phyloP scores from a whole-genome alignment of 192 early-diverging fungal genomes.

The Piromyces sp. region DNA sequence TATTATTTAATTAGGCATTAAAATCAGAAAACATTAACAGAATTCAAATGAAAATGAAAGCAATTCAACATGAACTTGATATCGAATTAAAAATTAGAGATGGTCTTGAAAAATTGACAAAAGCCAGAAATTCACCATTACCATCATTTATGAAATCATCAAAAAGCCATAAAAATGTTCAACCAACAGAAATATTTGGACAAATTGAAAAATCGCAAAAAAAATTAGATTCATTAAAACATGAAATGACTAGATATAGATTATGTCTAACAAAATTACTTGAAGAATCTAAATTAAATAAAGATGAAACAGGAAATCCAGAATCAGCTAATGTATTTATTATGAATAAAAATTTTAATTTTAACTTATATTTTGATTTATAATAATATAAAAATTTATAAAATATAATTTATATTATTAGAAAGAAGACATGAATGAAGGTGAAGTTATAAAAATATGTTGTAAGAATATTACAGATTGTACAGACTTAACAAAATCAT shows the following conservation, averaged over 20 bases:
- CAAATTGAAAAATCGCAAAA: conserved; percentile 1
- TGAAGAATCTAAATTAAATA: not conserved
- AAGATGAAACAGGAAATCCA: not conserved
- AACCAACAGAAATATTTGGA: not conserved
- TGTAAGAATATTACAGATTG: not conserved
- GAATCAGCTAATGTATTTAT: too few relatives aligned
- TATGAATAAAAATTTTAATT: too few relatives aligned
- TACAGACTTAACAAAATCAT: not conserved
- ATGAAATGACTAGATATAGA: conserved; percentile 4
- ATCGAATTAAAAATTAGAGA: conserved; percentile 38
- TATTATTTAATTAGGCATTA: not conserved
- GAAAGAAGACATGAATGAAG: not conserved
- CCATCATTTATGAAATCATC: not conserved
- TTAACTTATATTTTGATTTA: too few relatives aligned
- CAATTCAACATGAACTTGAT: conserved; percentile 28
- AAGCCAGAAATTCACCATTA: conserved; percentile 10
- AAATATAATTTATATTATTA: not conserved
- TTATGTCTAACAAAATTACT: not conserved
- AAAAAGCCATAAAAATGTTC: conserved; percentile 1
- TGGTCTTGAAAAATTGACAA: conserved; percentile 19
- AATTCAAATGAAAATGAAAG: conserved; percentile 26
- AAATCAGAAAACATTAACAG: conserved; percentile 14
- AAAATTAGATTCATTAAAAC: conserved; percentile 1
- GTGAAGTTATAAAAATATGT: not conserved
- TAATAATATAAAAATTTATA: too few relatives aligned